Evolutionary conservation across 75 land plant species (phyloP).

Genomic region (Sequoia sempervirens): DNA sequence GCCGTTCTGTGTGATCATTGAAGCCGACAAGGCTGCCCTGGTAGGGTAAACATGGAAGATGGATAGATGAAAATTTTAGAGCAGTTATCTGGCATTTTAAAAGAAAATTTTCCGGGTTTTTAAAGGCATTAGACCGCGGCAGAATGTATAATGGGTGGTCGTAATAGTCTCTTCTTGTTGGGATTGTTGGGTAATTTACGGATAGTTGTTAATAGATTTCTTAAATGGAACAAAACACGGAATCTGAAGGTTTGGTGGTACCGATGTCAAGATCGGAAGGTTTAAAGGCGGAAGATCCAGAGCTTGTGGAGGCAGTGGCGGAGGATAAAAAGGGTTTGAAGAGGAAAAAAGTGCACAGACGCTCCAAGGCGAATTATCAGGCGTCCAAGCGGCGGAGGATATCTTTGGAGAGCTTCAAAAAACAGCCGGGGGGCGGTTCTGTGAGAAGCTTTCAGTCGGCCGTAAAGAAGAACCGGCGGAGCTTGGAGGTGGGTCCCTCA

Average conservation of each 20-base stretch:
- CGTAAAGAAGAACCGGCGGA: slow-evolving; percentile 1
- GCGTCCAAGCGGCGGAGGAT: not conserved
- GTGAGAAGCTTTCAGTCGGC: not conserved
- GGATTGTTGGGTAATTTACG: not conserved
- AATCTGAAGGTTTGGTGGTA: slow-evolving; percentile 8
- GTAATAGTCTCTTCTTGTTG: slow-evolving; percentile 5
- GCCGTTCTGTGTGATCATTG: not conserved
- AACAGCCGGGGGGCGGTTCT: not conserved
- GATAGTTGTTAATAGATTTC: not conserved
- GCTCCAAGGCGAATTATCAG: not conserved
- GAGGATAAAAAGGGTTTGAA: not conserved
- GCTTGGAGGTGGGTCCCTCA: not conserved
- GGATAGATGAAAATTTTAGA: not conserved
- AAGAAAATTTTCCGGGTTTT: not conserved
- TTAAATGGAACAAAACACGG: slow-evolving; percentile 5
- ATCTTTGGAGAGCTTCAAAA: not conserved
- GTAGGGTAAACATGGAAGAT: not conserved
- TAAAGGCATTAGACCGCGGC: not conserved
- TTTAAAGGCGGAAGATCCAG: not conserved
- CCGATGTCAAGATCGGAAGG: slow-evolving; percentile 14
- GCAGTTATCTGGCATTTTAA: not conserved
- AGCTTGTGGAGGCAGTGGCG: not conserved
- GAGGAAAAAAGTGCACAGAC: not conserved
- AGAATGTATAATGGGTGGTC: slow-evolving; percentile 10
- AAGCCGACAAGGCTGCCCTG: not conserved